phyloP scores from a whole-genome alignment of 352 stramenopile species.

The Phytophthora macrochlamydospora region DNA sequence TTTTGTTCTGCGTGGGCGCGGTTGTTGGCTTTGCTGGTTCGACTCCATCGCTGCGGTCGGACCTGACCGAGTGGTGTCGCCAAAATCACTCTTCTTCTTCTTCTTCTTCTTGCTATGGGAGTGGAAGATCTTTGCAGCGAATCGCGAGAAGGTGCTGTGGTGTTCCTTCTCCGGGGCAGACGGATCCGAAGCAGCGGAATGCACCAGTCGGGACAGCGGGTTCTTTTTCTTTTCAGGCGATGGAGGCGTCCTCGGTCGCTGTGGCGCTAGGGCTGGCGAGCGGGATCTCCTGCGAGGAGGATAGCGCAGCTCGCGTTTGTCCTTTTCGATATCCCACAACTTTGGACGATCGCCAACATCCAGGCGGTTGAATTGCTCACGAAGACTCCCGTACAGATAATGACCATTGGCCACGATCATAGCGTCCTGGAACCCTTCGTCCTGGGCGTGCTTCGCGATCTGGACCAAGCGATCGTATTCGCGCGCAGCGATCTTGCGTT shows the following conservation, averaged over 20 bases:
- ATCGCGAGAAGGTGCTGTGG: conserved; percentile 34
- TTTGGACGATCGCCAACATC: conserved; percentile 28
- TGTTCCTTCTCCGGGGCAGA: conserved; percentile 18
- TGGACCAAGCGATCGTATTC: conserved; percentile 50
- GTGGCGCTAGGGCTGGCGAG: conserved; percentile 23
- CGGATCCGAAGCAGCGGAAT: conserved; percentile 1
- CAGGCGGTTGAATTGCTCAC: conserved; percentile 35
- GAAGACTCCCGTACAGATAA: conserved; percentile 44
- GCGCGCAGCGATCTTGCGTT: conserved; percentile 21
- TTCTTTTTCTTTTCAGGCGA: conserved; percentile 35
- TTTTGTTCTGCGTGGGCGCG: conserved; percentile 1
- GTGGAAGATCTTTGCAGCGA: conserved; percentile 36
- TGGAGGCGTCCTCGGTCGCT: conserved; percentile 2
- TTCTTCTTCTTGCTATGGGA: conserved; percentile 28
- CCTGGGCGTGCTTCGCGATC: conserved; percentile 48
- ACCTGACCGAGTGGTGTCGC: conserved; percentile 2
- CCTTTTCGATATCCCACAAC: conserved; percentile 40
- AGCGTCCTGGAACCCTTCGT: conserved; percentile 42
- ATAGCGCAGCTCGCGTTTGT: conserved; percentile 29
- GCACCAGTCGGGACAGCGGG: conserved; percentile 15
- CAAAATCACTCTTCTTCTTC: conserved; percentile 12
- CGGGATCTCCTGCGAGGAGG: conserved; percentile 12
- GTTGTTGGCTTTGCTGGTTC: background rate
- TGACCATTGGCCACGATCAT: conserved; percentile 43
- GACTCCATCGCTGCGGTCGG: background rate